Evolutionary conservation across 176 grass and related monocot species (phyloP), one percentile per base, ranked within the genome.

Genomic region (Oryza meridionalis): DNA sequence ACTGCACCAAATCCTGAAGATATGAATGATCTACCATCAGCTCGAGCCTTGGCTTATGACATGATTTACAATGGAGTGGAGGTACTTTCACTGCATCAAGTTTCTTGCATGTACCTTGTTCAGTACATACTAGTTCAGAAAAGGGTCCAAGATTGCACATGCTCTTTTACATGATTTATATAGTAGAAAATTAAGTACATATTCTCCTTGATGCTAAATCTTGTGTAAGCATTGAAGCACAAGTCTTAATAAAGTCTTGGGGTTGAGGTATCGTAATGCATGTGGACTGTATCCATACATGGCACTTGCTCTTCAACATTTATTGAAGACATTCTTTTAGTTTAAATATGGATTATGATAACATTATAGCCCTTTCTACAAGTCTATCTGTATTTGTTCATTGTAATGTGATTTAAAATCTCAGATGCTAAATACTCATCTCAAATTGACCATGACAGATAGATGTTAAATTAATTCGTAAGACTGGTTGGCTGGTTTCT

Each of bases 61-160:
- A 95, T 98, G 89, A 88, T 95, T 50, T 98, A 95, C 88, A 94
- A 98, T 32, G 93, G 96, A 33, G 85, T 98, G 75, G 96, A 98
- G 93, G 96, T 95, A 92, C 32, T 77, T 71, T 26, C 35, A 31
- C 29, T 31, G 29, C 29, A 31, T 22, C 15, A 58, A 58, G 17
- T 67, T 49, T 50, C 62, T n/a, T 67, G 45, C 45, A 63, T 77
- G 66, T 33, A 29, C 17, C 5, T 35, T 75, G 46, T 27, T 13
- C 71, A 19, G 40, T 37, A 74, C 44, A 74, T 74, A 50, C 3
- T 59, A 22, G 4, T 29, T 0, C 15, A n/a, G 22, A 31, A 49
- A 73, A 74, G 26, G 42, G 11, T 26, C 70, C 22, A 73, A 47
- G 70, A 7, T 11, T 22, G 1, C 38, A 55, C 45, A 5, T 19